Evolutionary conservation across 169 alveolate genomes (phyloP).

Genomic region (Cryptosporidium canis): DNA sequence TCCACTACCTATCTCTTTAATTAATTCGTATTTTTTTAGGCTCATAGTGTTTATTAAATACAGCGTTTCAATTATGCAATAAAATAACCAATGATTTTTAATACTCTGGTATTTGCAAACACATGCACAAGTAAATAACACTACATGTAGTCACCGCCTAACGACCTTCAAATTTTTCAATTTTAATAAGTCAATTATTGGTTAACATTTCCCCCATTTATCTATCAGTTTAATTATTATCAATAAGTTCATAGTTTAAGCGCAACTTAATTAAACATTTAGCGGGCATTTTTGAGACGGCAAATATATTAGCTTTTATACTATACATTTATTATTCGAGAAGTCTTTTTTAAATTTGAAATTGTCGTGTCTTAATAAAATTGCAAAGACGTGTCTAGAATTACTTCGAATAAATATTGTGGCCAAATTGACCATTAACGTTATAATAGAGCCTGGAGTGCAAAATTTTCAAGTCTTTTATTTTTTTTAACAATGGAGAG

Average conservation of each 20-base stretch:
- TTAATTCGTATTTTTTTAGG: slow-evolving; percentile 6
- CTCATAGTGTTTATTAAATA: not conserved
- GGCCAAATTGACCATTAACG: not conserved
- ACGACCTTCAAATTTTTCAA: not conserved
- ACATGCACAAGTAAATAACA: not conserved
- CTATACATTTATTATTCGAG: not conserved
- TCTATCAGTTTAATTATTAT: not conserved
- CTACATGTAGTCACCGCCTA: not conserved
- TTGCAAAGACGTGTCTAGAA: slow-evolving; percentile 50
- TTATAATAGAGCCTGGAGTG: slow-evolving; percentile 14
- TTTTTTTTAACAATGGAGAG: slow-evolving; percentile 42
- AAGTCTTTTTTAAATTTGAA: not conserved
- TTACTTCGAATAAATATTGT: not conserved
- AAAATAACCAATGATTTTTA: not conserved
- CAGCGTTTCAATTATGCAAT: not conserved
- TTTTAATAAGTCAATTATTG: not conserved
- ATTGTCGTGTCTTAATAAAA: slow-evolving; percentile 46
- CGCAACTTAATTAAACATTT: not conserved
- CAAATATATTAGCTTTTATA: not conserved
- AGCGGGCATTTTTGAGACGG: slow-evolving; percentile 59
- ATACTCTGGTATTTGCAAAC: not conserved
- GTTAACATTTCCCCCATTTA: not conserved
- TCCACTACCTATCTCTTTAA: slow-evolving; percentile 69
- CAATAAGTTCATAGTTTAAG: not conserved
- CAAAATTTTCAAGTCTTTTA: slow-evolving; percentile 9